Percentiles rank a stretch among this genome's conserved stretches.
Evolutionary conservation across 192 early-diverging fungal species (phyloP).

Genomic region (Coemansia sp.): DNA sequence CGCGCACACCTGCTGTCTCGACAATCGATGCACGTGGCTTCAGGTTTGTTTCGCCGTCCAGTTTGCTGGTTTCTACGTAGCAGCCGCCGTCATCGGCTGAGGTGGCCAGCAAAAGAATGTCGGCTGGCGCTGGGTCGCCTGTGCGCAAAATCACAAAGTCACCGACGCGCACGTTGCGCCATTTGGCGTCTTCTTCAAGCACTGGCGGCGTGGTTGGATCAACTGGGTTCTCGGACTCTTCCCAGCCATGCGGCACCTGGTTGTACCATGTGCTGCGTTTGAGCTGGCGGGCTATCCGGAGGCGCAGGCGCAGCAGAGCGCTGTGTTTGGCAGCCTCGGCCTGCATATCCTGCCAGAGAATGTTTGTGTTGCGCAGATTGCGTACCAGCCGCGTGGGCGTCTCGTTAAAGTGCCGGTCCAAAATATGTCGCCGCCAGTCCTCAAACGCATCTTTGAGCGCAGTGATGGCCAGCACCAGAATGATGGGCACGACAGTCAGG

Average conservation of each 20-base stretch:
- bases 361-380: conserved; percentile 63
- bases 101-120: conserved; percentile 77
- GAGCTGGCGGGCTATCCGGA: conserved; percentile 37
- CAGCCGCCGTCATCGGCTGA: conserved; percentile 73
- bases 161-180: conserved; percentile 75
- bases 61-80: conserved; percentile 91
- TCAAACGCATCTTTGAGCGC: conserved; percentile 87
- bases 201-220: conserved; percentile 23
- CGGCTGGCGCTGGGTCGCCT: conserved; percentile 81
- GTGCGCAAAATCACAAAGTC: conserved; percentile 84
- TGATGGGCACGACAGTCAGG: conserved; percentile 77
- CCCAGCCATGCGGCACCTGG: conserved; percentile 46
- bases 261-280: conserved; percentile 43
- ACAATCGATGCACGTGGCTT: conserved; percentile 72
- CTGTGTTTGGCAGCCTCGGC: conserved; percentile 22
- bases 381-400: conserved; percentile 58
- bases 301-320: conserved; percentile 18
- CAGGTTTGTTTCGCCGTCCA: conserved; percentile 98
- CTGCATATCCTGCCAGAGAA: conserved; percentile 36
- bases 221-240: conserved; percentile 35
- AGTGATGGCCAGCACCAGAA: conserved; percentile 76
- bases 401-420: conserved; percentile 82
- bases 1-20: conserved; percentile 64
- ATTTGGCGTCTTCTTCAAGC: conserved; percentile 56
- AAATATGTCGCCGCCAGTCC: conserved; percentile 81